Evolutionary conservation across 352 stramenopile species (phyloP).

Genomic region (Globisporangium lucens): DNA sequence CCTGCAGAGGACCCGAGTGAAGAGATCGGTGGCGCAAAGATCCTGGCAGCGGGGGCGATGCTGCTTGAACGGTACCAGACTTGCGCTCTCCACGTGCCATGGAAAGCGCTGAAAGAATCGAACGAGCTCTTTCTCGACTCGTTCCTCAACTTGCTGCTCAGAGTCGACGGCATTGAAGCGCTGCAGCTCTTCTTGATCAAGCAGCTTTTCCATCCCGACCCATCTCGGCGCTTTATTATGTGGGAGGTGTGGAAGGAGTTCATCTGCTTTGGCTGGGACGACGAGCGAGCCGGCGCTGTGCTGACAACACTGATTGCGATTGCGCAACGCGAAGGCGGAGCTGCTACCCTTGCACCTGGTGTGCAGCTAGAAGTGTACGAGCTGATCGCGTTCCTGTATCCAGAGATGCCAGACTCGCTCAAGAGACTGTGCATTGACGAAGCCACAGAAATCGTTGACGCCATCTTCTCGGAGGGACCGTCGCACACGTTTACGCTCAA

Average conservation of each 20-base stretch:
- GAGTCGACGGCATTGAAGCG: constrained; percentile 23
- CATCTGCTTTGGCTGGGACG: constrained; percentile 50
- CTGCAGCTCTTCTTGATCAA: constrained; percentile 52
- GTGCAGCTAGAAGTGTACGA: constrained; percentile 36
- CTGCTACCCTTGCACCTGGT: constrained; percentile 22
- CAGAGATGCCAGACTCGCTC: constrained; percentile 30
- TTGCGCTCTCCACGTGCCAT: constrained; percentile 23
- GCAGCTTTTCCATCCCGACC: constrained; percentile 46
- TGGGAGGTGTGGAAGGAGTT: constrained; percentile 61
- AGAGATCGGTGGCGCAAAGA: constrained; percentile 9
- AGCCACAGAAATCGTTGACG: constrained; percentile 39
- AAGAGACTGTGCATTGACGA: constrained; percentile 46
- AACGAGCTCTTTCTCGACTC: constrained; percentile 37
- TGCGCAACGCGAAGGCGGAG: constrained; percentile 24
- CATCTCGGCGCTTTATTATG: constrained; percentile 36
- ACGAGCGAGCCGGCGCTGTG: constrained; percentile 21
- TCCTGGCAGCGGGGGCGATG: constrained; percentile 23
- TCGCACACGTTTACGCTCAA: constrained; percentile 37
- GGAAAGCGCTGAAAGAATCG: constrained; percentile 9
- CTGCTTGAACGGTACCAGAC: constrained; percentile 39
- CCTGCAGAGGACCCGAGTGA: constrained; percentile 4
- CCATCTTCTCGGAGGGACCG: constrained; percentile 53
- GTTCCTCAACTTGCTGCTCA: constrained; percentile 30
- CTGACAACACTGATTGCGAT: constrained; percentile 40
- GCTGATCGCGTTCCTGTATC: constrained; percentile 47